Base-by-base conservation (phyloP, 192 early-diverging fungal species). In the Funneliformis mosseae region DNA sequence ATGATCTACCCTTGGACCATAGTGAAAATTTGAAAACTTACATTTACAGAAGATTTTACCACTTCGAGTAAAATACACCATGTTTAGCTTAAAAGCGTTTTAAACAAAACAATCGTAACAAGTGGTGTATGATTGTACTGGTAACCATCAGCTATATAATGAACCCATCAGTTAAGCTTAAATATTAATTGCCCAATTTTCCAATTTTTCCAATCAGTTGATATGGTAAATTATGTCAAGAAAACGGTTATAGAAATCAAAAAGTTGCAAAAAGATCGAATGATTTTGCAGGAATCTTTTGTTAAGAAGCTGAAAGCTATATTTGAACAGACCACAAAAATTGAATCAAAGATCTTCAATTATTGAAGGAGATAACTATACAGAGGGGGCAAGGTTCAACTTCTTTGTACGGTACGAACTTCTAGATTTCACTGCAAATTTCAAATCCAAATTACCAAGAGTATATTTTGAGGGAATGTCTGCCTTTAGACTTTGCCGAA, bases 311-410 rank as follows among this genome's bases (percentile, higher is more conserved):
- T 71, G 10, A 41, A 72, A n/a, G 0, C 11, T 5, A 72, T 72
- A 72, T 72, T 72, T 72, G 41, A 72, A 42, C 70, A 21, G 70
- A 72, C 0, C 43, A 3, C 33, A 72, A 0, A 72, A 10, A 72
- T 72, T 4, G 70, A 72, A 72, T 72, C 70, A 12, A 72, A 72
- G 11, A 72, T 72, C 38, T 0, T 25, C 69, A 71, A 45, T 71
- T 71, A 8, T 71, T n/a, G 5, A 41, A 18, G 69, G 33, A 4
- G 69, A 71, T n/a, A 71, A 11, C 12, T 12, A 46, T n/a, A n/a
- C n/a, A 71, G 69, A 45, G 3, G n/a, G 1, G 23, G 69, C 69
- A 16, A 41, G 69, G 10, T 71, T 71, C 39, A 71, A 71, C 39
- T 71, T 41, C 0, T 71, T 70, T 43, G 42, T 70, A 38, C 28